Evolutionary conservation across 257 asterid genomes (phyloP), one percentile per base, ranked within the genome.

Genomic region (Buddleja alternifolia): DNA sequence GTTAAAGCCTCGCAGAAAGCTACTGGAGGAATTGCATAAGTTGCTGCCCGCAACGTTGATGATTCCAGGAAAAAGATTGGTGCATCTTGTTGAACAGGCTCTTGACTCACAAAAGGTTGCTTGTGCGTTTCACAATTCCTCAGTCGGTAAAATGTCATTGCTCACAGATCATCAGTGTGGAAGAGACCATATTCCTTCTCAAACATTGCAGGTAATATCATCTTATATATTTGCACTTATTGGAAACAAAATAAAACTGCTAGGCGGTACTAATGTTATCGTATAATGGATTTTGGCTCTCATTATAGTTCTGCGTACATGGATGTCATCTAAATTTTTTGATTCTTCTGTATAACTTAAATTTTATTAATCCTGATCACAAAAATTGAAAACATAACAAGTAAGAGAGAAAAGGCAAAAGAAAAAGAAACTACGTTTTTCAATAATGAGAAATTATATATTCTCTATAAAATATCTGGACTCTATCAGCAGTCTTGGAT

Each of bases 1-100:
- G 78, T 52, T 71, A 51, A 76, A 82, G 73, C 66, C 89, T 39
- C 90, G 86, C 53, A 74, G 75, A 67, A 80, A 75, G 36, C 70
- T 90, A 69, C 84, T 90, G 75, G 92, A 77, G 69, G 86, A 86
- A 77, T 74, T 90, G 82, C 92, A 83, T 57, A 82, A 73, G 68
- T 37, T 90, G 80, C 89, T 88, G 78, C 97, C 97, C 11, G 86
- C 96, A 16, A 37, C 90, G 32, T 82, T 90, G 65, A 78, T 88
- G 73, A 81, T 90, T 62, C 94, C 88, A 17, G 94, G 88, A 57
- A 80, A 80, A 36, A 88, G 94, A 76, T 79, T 90, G 85, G 73
- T 88, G 69, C 90, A 86, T 72, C 94, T 90, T 63, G 85, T 90
- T 72, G 97, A 88, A 72, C 96, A 90, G 77, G 96, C 97, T 63